phyloP scores from a whole-genome alignment of 1,284 basidiomycete species.

The Leccinum subrobustum region DNA sequence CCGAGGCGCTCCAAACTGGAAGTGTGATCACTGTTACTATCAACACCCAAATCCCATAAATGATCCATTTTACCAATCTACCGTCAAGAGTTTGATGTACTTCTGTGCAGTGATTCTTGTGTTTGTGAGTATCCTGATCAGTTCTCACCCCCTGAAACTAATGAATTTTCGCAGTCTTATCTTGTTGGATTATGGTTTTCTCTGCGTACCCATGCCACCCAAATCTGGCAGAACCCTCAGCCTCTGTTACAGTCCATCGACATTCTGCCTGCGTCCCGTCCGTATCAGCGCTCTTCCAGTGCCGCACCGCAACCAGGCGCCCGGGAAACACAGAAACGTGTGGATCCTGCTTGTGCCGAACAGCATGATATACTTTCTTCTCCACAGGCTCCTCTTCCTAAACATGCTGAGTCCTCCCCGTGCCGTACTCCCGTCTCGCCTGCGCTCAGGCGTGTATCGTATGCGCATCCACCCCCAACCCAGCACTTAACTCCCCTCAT shows the following conservation, averaged over 20 bases:
- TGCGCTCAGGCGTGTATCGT: slow-evolving; percentile 52
- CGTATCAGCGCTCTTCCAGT: slow-evolving; percentile 50
- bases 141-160: neutral
- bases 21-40: slow-evolving; percentile 92
- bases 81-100: slow-evolving; percentile 93
- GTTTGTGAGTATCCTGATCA: slow-evolving; percentile 62
- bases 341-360: slow-evolving; percentile 37
- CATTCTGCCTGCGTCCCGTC: slow-evolving; percentile 52
- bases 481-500: slow-evolving; percentile 65
- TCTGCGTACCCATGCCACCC: slow-evolving; percentile 94
- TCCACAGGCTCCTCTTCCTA: slow-evolving; percentile 40
- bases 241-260: slow-evolving; percentile 75
- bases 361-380: slow-evolving; percentile 35
- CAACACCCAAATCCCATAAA: slow-evolving; percentile 89
- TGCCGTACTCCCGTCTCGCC: slow-evolving; percentile 32
- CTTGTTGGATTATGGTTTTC: slow-evolving; percentile 99
- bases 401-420: slow-evolving; percentile 12
- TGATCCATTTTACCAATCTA: slow-evolving; percentile 96
- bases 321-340: slow-evolving; percentile 43
- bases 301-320: slow-evolving; percentile 25
- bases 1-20: slow-evolving; percentile 59
- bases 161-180: slow-evolving; percentile 70
- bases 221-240: slow-evolving; percentile 99
- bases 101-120: slow-evolving; percentile 89
- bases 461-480: slow-evolving; percentile 44